phyloP scores from a whole-genome alignment of 495 filamentous ascomycete genomes.

The Elasticomyces elasticus region DNA sequence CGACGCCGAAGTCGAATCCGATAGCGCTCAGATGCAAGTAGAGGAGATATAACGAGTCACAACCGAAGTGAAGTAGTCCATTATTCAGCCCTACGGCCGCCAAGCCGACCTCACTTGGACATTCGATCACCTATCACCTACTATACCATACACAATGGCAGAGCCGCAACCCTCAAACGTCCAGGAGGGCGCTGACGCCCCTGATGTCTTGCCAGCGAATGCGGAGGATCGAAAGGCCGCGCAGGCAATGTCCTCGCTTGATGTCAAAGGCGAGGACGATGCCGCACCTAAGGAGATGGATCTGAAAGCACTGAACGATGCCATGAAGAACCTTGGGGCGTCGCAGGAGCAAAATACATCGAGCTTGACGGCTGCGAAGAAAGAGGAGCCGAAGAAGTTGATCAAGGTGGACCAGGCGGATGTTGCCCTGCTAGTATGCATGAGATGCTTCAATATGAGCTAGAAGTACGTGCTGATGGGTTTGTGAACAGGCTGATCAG shows the following conservation, averaged over 20 bases:
- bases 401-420: slow-evolving; percentile 59
- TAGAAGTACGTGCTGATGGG: not conserved
- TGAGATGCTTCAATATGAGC: not conserved
- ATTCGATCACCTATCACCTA: not conserved
- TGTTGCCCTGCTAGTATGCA: slow-evolving; percentile 50
- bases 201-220: slow-evolving; percentile 53
- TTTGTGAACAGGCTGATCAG: slow-evolving; percentile 54
- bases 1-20: no score
- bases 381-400: slow-evolving; percentile 30
- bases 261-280: slow-evolving; percentile 50
- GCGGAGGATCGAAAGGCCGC: slow-evolving; percentile 89
- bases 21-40: no score
- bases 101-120: not conserved
- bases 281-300: slow-evolving; percentile 48
- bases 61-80: no score
- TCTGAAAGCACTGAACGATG: slow-evolving; percentile 72
- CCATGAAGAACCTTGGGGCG: slow-evolving; percentile 54
- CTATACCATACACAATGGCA: slow-evolving; percentile 45
- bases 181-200: slow-evolving; percentile 44
- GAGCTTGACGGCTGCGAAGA: slow-evolving; percentile 33
- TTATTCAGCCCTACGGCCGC: no score
- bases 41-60: no score
- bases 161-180: slow-evolving; percentile 46
- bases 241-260: slow-evolving; percentile 70
- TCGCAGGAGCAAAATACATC: slow-evolving; percentile 23